phyloP scores from a whole-genome alignment of 441 rosid species.

The Populus trichocarpa region DNA sequence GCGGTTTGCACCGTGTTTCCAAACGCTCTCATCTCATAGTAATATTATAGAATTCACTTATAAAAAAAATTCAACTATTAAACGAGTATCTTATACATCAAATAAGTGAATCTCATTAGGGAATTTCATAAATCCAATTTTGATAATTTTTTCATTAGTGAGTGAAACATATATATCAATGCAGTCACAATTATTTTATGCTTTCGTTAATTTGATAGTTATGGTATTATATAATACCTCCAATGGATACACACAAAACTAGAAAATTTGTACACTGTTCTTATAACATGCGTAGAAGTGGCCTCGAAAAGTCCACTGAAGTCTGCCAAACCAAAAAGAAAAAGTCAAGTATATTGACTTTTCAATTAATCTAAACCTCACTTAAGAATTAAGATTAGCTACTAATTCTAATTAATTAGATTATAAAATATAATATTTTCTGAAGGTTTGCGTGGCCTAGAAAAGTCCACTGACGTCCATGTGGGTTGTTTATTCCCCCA shows the following conservation, averaged over 20 bases:
- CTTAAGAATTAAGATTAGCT: neutral
- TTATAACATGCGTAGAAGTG: neutral
- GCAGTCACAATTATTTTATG: no score
- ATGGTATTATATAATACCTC: neutral
- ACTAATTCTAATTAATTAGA: neutral
- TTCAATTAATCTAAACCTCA: neutral
- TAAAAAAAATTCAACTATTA: no score
- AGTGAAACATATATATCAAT: no score
- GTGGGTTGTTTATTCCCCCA: neutral
- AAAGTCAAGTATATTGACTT: constrained; percentile 36
- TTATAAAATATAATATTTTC: constrained; percentile 16
- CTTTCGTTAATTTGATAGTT: neutral
- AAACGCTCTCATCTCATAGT: no score
- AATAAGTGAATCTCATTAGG: no score
- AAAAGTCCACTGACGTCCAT: neutral
- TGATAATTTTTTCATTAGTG: no score
- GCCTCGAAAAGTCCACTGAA: neutral
- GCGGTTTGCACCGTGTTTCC: no score
- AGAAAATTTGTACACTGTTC: no score
- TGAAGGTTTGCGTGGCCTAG: constrained; percentile 16
- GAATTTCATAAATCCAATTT: no score
- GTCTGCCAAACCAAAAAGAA: constrained; percentile 17
- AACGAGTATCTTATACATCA: no score
- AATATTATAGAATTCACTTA: no score
- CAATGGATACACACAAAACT: neutral